phyloP scores from a whole-genome alignment of 1,284 basidiomycete genomes.

The Volvariella volvacea region DNA sequence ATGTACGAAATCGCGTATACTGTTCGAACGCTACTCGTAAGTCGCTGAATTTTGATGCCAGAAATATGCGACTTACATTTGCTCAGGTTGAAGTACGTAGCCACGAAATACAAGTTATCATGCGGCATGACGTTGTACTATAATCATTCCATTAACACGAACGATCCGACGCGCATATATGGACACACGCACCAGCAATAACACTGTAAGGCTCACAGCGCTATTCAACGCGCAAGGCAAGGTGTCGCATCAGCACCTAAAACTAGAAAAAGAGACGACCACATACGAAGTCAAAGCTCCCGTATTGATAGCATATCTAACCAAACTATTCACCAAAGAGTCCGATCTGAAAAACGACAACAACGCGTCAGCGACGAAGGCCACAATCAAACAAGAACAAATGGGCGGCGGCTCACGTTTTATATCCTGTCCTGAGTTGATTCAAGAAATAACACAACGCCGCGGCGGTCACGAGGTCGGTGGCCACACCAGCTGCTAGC shows the following conservation, averaged over 20 bases:
- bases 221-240: conserved; percentile 26
- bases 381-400: neutral
- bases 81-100: conserved; percentile 55
- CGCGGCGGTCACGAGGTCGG: conserved; percentile 33
- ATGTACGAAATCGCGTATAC: conserved; percentile 66
- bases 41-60: neutral
- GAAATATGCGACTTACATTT: conserved; percentile 39
- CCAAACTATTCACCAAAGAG: conserved; percentile 47
- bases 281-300: conserved; percentile 53
- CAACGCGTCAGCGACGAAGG: conserved; percentile 17
- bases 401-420: conserved; percentile 15
- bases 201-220: conserved; percentile 47
- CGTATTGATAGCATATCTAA: conserved; percentile 46
- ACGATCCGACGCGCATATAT: conserved; percentile 3
- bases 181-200: conserved; percentile 46
- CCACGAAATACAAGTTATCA: conserved; percentile 50
- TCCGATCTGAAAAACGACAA: conserved; percentile 38
- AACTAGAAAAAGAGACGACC: conserved; percentile 6
- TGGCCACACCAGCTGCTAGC: conserved; percentile 30
- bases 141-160: conserved; percentile 2
- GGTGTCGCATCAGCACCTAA: conserved; percentile 7
- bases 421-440: conserved; percentile 31
- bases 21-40: conserved; percentile 16
- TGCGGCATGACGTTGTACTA: conserved; percentile 51
- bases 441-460: conserved; percentile 34